Percentiles rank a stretch among this genome's conserved stretches.
Evolutionary conservation across 345 rosid species (phyloP).

Genomic region (Jatropha curcas): DNA sequence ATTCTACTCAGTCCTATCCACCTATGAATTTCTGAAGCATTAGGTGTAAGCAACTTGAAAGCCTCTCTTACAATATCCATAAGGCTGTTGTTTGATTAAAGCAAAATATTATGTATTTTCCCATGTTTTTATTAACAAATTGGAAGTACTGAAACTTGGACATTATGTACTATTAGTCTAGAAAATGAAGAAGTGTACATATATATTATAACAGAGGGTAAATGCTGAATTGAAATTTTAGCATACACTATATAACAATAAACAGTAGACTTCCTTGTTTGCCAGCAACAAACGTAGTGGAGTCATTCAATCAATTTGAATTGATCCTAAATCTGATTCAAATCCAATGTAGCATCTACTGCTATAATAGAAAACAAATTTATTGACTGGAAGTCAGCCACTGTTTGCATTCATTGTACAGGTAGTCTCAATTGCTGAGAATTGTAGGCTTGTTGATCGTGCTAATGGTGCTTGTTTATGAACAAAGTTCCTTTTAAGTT

Average conservation of each 20-base stretch:
- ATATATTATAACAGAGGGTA: neutral
- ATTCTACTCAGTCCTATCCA: no score
- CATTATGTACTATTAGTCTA: neutral
- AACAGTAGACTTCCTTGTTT: neutral
- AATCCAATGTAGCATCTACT: no score
- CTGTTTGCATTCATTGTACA: neutral
- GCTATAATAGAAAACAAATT: no score
- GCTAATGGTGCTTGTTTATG: conserved; percentile 11
- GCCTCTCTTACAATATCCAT: neutral
- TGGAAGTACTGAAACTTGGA: neutral
- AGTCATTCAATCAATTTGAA: no score
- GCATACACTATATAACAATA: neutral
- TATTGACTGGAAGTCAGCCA: neutral
- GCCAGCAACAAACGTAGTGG: no score
- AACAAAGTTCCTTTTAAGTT: no score
- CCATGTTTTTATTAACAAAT: neutral
- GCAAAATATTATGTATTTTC: neutral
- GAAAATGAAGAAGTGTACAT: neutral
- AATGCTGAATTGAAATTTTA: neutral
- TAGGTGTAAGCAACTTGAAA: no score
- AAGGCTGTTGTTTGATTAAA: neutral
- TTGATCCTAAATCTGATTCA: no score
- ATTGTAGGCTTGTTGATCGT: neutral
- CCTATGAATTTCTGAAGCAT: no score
- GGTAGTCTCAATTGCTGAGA: neutral